Percentiles rank a stretch among this genome's conserved stretches.
These are phyloP conservation scores for Pichia heedii DNA, from an alignment of 805 yeast genomes.

Conservation along the genomic window DNA sequence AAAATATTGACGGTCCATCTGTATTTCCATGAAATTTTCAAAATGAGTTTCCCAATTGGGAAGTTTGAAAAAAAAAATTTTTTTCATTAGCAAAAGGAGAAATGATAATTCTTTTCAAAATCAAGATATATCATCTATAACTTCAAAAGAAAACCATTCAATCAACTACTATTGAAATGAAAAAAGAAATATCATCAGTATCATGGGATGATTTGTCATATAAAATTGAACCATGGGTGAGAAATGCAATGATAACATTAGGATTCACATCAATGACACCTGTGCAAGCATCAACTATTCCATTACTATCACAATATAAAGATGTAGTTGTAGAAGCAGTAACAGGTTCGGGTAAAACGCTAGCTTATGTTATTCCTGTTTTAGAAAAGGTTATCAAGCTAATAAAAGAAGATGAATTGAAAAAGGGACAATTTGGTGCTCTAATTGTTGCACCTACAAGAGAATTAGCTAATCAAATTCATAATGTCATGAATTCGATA, in stretches of 20 bases:
- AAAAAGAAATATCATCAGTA: conserved; percentile 31
- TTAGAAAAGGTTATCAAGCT: conserved; percentile 49
- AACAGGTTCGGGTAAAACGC: conserved; percentile 96
- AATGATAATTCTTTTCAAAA: too few relatives aligned
- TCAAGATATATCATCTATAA: too few relatives aligned
- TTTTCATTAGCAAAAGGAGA: too few relatives aligned
- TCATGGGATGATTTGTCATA: conserved; percentile 52
- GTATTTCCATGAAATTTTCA: too few relatives aligned
- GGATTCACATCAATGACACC: conserved; percentile 88
- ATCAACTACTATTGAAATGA: neutral
- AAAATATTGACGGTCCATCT: too few relatives aligned
- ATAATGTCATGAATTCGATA: conserved; percentile 52
- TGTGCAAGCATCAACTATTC: conserved; percentile 92
- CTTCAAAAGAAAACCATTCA: too few relatives aligned
- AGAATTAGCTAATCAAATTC: conserved; percentile 61
- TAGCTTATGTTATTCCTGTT: conserved; percentile 81
- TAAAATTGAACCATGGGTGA: conserved; percentile 59
- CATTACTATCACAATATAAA: conserved; percentile 71
- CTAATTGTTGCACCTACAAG: conserved; percentile 65
- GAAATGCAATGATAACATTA: conserved; percentile 58
- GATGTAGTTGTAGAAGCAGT: conserved; percentile 97
- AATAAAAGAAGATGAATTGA: conserved; percentile 25
- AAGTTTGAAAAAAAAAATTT: too few relatives aligned
- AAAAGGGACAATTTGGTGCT: conserved; percentile 61
- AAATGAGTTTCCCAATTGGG: too few relatives aligned